phyloP scores from a whole-genome alignment of 148 eudicot species.

The Heliosperma pusillum region DNA sequence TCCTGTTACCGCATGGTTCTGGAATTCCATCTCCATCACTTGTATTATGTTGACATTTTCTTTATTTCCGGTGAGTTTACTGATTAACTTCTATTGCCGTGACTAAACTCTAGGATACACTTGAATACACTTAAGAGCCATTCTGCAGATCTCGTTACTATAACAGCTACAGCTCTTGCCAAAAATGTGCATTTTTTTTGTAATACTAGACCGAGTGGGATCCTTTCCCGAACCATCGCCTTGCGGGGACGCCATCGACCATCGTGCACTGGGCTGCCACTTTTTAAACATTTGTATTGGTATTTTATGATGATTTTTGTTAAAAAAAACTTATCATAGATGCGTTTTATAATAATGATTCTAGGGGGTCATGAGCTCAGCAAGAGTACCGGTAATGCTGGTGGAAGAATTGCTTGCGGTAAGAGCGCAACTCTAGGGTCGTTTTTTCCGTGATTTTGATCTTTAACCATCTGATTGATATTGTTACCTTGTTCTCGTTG shows the following conservation, averaged over 20 bases:
- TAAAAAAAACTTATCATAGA: too few relatives aligned
- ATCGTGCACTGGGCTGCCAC: too few relatives aligned
- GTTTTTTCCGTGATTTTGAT: neutral
- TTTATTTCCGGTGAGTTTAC: neutral
- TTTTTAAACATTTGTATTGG: too few relatives aligned
- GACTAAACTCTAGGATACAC: neutral
- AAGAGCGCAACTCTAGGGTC: slow-evolving; percentile 10
- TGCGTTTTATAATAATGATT: neutral
- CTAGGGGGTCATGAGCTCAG: slow-evolving; percentile 84
- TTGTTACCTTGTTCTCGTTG: neutral
- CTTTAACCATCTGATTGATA: neutral
- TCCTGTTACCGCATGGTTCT: neutral
- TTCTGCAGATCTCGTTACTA: too few relatives aligned
- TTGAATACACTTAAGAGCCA: neutral
- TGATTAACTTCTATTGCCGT: neutral
- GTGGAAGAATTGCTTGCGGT: slow-evolving; percentile 80
- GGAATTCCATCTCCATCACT: neutral
- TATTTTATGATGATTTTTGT: neutral
- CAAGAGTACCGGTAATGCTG: slow-evolving; percentile 78
- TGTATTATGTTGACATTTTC: neutral
- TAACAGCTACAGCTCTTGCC: neutral
- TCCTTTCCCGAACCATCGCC: too few relatives aligned
- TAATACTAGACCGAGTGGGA: too few relatives aligned
- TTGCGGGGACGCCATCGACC: too few relatives aligned
- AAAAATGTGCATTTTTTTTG: neutral